A percentile compares a stretch with the other conserved stretches of the same genome.
phyloP scores from a whole-genome alignment of 2,329 filamentous ascomycete species.

The Berkeleyomyces rouxiae region DNA sequence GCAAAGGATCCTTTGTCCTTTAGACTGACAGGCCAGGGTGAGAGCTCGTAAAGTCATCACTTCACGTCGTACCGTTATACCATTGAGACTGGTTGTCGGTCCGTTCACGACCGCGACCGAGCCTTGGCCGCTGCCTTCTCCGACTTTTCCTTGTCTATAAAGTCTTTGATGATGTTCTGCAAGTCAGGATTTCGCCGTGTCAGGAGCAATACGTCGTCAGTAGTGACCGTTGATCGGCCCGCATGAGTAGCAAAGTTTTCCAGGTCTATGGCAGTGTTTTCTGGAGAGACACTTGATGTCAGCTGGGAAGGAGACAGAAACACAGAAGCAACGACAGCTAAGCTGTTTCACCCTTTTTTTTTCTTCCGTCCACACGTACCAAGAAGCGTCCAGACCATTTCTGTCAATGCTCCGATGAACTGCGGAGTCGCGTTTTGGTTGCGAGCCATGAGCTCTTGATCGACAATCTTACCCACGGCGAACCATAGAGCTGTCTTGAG shows the following conservation, averaged over 20 bases:
- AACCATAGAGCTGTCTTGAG: slow-evolving; percentile 78
- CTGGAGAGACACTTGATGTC: slow-evolving; percentile 16
- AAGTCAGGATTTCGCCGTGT: slow-evolving; percentile 76
- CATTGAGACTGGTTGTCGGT: background rate
- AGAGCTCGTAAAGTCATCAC: background rate
- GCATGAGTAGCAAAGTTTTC: slow-evolving; percentile 55
- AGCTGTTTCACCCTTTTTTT: background rate
- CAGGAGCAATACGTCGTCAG: slow-evolving; percentile 76
- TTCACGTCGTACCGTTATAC: background rate
- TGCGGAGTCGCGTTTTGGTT: slow-evolving; percentile 78
- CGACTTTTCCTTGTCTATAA: slow-evolving; percentile 44
- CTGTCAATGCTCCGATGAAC: slow-evolving; percentile 73
- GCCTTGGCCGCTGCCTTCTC: slow-evolving; percentile 18
- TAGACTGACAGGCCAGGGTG: background rate
- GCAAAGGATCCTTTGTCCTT: background rate
- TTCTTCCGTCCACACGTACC: slow-evolving; percentile 35
- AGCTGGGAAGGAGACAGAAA: background rate
- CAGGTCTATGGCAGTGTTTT: slow-evolving; percentile 39
- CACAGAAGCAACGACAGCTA: background rate
- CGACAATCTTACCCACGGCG: slow-evolving; percentile 70
- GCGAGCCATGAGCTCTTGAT: slow-evolving; percentile 49
- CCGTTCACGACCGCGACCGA: background rate
- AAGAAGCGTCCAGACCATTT: slow-evolving; percentile 76
- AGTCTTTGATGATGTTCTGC: slow-evolving; percentile 54
- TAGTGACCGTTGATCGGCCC: slow-evolving; percentile 60